phyloP scores from a whole-genome alignment of 1,284 basidiomycete species.

The Cryptococcus wingfieldii region DNA sequence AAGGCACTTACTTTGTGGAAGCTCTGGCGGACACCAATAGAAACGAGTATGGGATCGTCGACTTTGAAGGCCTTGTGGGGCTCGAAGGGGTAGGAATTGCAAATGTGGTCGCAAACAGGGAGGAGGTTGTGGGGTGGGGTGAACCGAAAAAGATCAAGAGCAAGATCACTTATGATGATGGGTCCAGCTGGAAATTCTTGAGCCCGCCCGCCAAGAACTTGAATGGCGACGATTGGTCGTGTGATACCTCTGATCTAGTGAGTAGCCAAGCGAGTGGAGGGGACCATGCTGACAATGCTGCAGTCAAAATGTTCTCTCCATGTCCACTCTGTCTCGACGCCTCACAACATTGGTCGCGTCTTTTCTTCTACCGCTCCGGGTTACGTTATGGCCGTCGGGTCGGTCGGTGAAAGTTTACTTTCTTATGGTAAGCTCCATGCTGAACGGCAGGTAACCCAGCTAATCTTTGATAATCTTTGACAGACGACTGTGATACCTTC shows the following conservation, averaged over 20 bases:
- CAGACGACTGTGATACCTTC: constrained; percentile 84
- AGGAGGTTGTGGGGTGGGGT: constrained; percentile 67
- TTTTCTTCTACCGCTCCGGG: constrained; percentile 94
- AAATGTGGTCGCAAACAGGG: constrained; percentile 76
- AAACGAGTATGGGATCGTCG: constrained; percentile 81
- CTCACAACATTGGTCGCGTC: constrained; percentile 87
- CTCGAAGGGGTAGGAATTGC: constrained; percentile 91
- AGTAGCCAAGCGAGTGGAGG: constrained; percentile 1
- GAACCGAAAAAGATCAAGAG: constrained; percentile 66
- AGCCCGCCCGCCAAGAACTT: constrained; percentile 61
- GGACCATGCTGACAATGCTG: neutral
- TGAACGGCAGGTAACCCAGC: no score
- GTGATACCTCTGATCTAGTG: constrained; percentile 57
- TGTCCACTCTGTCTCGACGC: constrained; percentile 81
- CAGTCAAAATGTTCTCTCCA: constrained; percentile 71
- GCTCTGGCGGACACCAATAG: constrained; percentile 85
- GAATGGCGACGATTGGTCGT: constrained; percentile 61
- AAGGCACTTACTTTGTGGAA: constrained; percentile 93
- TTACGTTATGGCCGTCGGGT: constrained; percentile 90
- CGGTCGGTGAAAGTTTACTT: constrained; percentile 65
- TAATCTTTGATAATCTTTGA: constrained; percentile 2
- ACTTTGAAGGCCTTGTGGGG: constrained; percentile 86
- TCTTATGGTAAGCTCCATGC: constrained; percentile 56
- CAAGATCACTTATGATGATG: constrained; percentile 88
- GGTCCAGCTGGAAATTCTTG: constrained; percentile 71